phyloP scores from a whole-genome alignment of 2,329 filamentous ascomycete species.

The Fusarium xylarioides region DNA sequence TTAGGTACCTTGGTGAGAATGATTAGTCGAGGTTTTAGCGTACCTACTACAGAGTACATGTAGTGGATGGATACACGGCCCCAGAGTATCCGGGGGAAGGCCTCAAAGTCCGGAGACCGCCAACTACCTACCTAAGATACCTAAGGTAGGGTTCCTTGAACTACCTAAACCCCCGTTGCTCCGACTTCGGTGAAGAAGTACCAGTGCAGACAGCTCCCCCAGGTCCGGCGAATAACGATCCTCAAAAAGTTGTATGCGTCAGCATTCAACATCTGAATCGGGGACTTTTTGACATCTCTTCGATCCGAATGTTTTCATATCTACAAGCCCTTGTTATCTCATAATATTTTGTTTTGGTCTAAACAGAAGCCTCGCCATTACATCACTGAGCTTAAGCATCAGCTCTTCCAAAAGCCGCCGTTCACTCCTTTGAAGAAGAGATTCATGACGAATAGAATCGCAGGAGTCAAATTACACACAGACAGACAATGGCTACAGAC shows the following conservation, averaged over 20 bases:
- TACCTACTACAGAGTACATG: background rate
- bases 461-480: background rate
- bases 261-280: slow-evolving; percentile 21
- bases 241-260: slow-evolving; percentile 23
- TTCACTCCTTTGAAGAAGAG: background rate
- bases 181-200: slow-evolving; percentile 27
- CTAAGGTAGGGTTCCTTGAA: background rate
- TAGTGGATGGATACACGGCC: background rate
- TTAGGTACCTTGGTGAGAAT: background rate
- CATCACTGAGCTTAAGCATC: background rate
- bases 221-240: slow-evolving; percentile 30
- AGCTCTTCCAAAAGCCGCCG: background rate
- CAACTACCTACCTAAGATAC: background rate
- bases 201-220: slow-evolving; percentile 17
- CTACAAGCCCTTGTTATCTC: background rate
- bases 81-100: background rate
- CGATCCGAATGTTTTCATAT: background rate
- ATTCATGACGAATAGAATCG: slow-evolving; percentile 13
- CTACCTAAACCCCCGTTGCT: background rate
- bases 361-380: background rate
- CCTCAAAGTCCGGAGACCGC: background rate
- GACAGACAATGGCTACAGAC: slow-evolving; percentile 35
- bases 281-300: background rate
- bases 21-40: background rate
- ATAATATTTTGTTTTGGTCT: background rate